A percentile compares a stretch with the other conserved stretches of the same genome.
These are phyloP conservation scores for Nannochloropsis salina DNA, from an alignment of 108 stramenopile genomes.

Conservation along the genomic window DNA sequence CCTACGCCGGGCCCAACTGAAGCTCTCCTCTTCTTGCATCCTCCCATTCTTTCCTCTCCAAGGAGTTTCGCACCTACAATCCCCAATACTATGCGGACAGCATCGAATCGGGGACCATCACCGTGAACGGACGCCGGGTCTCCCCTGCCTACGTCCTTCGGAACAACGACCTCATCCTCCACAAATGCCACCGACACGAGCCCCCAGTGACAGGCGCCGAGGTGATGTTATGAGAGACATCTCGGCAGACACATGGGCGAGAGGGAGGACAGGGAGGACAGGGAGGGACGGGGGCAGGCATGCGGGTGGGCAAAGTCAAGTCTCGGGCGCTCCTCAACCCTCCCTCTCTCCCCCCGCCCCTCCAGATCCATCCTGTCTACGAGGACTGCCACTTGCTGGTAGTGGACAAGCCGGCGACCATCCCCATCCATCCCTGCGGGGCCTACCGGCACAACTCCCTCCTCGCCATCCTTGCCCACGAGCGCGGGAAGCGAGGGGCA, in stretches of 20 bases:
- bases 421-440: conserved; percentile 86
- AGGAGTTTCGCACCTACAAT: conserved; percentile 22
- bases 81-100: conserved; percentile 35
- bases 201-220: conserved; percentile 39
- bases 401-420: conserved; percentile 75
- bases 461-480: conserved; percentile 41
- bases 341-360: neutral
- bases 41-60: conserved; percentile 30
- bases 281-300: neutral
- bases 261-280: neutral
- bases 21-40: neutral
- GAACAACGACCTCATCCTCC: conserved; percentile 34
- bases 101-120: conserved; percentile 33
- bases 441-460: conserved; percentile 74
- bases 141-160: neutral
- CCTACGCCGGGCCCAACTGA: no score
- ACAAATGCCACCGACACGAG: conserved; percentile 49
- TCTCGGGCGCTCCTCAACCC: neutral
- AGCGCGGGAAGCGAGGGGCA: neutral
- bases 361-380: conserved; percentile 54
- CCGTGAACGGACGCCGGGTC: conserved; percentile 32
- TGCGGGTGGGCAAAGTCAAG: no score
- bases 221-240: neutral
- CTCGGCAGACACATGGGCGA: neutral
- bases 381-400: conserved; percentile 63